Evolutionary conservation across 2,329 filamentous ascomycete species (phyloP).

Genomic region (Stachybotrys echinatus): DNA sequence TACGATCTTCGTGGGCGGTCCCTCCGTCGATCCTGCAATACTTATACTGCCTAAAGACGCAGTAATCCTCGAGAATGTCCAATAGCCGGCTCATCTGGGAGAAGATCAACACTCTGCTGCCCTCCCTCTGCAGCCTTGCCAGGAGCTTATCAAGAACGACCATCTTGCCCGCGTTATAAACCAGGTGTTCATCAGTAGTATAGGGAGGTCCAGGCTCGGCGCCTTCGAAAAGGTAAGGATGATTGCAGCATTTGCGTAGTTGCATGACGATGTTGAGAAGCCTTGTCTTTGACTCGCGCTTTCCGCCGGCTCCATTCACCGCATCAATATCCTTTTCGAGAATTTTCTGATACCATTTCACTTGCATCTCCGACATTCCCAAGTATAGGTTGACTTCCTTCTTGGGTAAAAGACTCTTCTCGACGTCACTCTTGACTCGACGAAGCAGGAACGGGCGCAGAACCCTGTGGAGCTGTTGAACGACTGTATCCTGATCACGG

Average conservation of each 20-base stretch:
- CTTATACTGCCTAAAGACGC: conserved; percentile 88
- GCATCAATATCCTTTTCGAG: conserved; percentile 98
- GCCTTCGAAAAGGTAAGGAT: conserved; percentile 96
- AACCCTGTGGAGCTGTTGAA: conserved; percentile 91
- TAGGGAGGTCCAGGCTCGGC: conserved; percentile 96
- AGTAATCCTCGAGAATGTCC: conserved; percentile 97
- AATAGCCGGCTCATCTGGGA: conserved; percentile 98
- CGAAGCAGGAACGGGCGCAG: conserved; percentile 89
- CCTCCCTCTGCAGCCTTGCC: conserved; percentile 74
- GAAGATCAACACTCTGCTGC: conserved; percentile 95
- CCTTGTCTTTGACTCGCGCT: conserved; percentile 94
- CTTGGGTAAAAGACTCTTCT: conserved; percentile 95
- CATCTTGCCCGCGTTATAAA: conserved; percentile 97
- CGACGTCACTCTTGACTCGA: conserved; percentile 94
- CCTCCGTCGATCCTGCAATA: conserved; percentile 97
- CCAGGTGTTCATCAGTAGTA: conserved; percentile 92
- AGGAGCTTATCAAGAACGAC: conserved; percentile 90
- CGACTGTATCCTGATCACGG: conserved; percentile 88
- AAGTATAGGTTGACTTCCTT: conserved; percentile 97
- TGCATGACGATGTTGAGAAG: conserved; percentile 99
- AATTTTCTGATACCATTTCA: conserved; percentile 99
- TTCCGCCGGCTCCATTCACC: conserved; percentile 92
- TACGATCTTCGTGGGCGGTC: conserved; percentile 95
- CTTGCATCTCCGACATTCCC: conserved; percentile 98
- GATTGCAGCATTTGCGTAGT: conserved; percentile 96